phyloP scores from a whole-genome alignment of 306 rosid species.

The Inga laurina region DNA sequence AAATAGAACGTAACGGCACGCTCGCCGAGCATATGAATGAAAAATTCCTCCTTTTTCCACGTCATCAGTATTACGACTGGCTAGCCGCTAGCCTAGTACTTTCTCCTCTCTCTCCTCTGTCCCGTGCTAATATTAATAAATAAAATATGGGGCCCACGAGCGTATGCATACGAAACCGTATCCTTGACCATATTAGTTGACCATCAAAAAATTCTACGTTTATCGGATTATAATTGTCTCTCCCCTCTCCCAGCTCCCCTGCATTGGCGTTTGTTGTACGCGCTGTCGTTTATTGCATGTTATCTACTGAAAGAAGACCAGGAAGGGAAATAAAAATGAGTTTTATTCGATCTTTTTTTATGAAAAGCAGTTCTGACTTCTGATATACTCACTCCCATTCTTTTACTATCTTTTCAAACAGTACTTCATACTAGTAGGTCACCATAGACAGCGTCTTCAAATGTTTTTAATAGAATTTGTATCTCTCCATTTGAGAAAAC shows the following conservation, averaged over 20 bases:
- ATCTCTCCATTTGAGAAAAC: too few relatives aligned
- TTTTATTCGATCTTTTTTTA: too few relatives aligned
- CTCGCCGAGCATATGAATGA: constrained; percentile 11
- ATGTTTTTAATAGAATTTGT: too few relatives aligned
- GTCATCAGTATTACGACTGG: neutral
- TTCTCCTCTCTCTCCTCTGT: neutral
- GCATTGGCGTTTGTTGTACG: neutral
- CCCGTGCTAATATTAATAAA: neutral
- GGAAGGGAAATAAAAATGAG: neutral
- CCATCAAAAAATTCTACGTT: neutral
- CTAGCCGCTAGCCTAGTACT: neutral
- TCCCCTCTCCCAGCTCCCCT: neutral
- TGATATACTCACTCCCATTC: too few relatives aligned
- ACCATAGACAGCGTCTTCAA: neutral
- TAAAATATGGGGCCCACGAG: neutral
- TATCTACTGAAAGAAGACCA: neutral
- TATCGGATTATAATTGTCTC: neutral
- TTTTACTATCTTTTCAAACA: neutral
- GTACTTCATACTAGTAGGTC: too few relatives aligned
- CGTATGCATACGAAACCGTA: neutral
- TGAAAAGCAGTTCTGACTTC: neutral
- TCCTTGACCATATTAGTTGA: neutral
- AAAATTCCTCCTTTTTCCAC: neutral
- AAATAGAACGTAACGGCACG: constrained; percentile 43
- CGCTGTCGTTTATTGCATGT: neutral